These are phyloP conservation scores for Trifolium subterraneum DNA, from an alignment of 306 rosid species.

Conservation along the genomic window DNA sequence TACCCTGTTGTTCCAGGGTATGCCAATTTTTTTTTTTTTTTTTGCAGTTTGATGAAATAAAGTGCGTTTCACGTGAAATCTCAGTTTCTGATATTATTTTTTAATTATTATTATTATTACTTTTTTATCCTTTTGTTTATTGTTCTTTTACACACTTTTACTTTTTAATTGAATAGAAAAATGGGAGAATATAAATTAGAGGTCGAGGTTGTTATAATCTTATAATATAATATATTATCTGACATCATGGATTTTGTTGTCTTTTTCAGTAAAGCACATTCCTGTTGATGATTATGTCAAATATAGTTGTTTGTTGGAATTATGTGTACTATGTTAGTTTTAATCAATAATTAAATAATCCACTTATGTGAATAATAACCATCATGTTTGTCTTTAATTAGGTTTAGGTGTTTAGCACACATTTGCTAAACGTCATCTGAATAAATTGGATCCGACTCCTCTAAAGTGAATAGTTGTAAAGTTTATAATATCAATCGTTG, in stretches of 20 bases:
- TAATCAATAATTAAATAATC: too few relatives aligned
- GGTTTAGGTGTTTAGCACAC: background rate
- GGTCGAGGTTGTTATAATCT: background rate
- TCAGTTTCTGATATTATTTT: too few relatives aligned
- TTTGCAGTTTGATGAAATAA: background rate
- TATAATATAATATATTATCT: constrained; percentile 15
- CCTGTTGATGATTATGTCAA: too few relatives aligned
- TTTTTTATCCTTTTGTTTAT: constrained; percentile 1
- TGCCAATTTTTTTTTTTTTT: background rate
- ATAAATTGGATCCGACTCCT: background rate
- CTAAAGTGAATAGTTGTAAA: background rate
- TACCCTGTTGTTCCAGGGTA: constrained; percentile 96
- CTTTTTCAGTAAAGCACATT: background rate
- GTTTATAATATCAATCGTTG: background rate
- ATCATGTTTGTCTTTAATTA: background rate
- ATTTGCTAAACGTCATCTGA: background rate
- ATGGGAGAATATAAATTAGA: background rate
- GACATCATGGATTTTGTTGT: background rate
- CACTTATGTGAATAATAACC: background rate
- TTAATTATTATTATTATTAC: background rate
- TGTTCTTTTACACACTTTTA: background rate
- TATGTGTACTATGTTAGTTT: too few relatives aligned
- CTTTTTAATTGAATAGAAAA: background rate
- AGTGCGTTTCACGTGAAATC: background rate
- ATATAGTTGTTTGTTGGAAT: too few relatives aligned